Conservation (phyloP, 202 grass and related monocot genomes). For the Bolboschoenoplectus hybrid region DNA sequence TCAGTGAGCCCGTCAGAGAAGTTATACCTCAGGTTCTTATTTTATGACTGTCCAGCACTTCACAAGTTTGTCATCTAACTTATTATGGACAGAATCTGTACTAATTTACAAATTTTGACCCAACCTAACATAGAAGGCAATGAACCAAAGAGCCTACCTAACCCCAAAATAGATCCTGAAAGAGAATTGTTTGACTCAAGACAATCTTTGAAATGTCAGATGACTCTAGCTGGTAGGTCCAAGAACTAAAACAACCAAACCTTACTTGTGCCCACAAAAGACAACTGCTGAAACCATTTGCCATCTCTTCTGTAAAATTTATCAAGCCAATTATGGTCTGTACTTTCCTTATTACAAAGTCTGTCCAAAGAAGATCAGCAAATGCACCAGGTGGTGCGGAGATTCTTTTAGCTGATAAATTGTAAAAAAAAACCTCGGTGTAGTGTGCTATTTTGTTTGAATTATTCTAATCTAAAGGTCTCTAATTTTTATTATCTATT, state of each 20-base stretch:
- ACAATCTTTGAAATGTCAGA: background rate
- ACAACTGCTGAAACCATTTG: background rate
- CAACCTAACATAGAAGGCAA: background rate
- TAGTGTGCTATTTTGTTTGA: background rate
- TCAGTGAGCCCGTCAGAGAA: slow-evolving; percentile 92
- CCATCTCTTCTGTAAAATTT: background rate
- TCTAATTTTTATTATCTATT: slow-evolving; percentile 35
- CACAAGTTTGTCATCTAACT: background rate
- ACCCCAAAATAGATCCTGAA: background rate
- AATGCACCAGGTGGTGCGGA: background rate
- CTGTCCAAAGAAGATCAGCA: background rate
- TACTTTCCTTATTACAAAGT: slow-evolving; percentile 9
- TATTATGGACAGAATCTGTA: background rate
- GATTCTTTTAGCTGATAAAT: slow-evolving; percentile 15
- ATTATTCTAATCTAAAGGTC: background rate
- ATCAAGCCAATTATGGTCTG: background rate
- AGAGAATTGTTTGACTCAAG: background rate
- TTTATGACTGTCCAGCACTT: slow-evolving; percentile 17
- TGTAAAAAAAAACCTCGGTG: background rate
- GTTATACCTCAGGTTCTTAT: slow-evolving; percentile 89
- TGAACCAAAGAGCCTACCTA: background rate
- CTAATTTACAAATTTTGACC: slow-evolving; percentile 6
- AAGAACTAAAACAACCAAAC: background rate
- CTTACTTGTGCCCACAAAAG: background rate
- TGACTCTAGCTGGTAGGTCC: background rate